Evolutionary conservation across 1,139 yeast genomes (phyloP), one percentile per base, ranked within the genome.

Genomic region (Hemisphaericaspora lyxosophila): DNA sequence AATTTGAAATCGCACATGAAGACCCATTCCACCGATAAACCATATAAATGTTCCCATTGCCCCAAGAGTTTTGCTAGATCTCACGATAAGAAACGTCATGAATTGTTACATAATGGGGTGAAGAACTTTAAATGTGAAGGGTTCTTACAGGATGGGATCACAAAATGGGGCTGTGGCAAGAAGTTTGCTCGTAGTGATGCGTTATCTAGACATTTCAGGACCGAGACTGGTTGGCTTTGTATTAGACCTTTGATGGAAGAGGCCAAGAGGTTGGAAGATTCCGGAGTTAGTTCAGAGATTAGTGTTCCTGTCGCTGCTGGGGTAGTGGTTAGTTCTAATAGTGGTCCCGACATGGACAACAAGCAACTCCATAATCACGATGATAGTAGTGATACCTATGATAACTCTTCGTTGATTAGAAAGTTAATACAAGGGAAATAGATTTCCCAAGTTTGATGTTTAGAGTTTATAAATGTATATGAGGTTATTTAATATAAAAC

Each of bases 121-220:
- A 75, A 74, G 60, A 77, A 72, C 49, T 77, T 75, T 56, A 67
- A 67, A 46, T 78, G 83, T 54, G 78, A 75, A 47, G 82, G 82
- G 4, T 59, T 58, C 31, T 55, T 78, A 43, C 68, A 65, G 40
- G 78, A 77, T 47, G 80, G 80, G 0, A 55, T 51, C 13, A 73
- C 80, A 1, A 62, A 57, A 46, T 78, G 82, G 83, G 83, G 83
- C 1, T 78, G 82, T 55, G 78, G 80, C 20, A 75, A 74, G 57
- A 67, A 66, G 43, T 78, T 78, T 57, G 81, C 82, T 6, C 55
- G 82, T 30, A 70, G 77, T 20, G 83, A 78, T 51, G 83, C 82
- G 1, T 62, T 78, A 36, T 70, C 78, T 5, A 64, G 82, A 44
- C 83, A 78, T 51, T 77, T 77, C 47, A 61, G 80, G 39, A 76